Evolutionary conservation across 495 filamentous ascomycete genomes (phyloP).

Genomic region (Tuber brumale): DNA sequence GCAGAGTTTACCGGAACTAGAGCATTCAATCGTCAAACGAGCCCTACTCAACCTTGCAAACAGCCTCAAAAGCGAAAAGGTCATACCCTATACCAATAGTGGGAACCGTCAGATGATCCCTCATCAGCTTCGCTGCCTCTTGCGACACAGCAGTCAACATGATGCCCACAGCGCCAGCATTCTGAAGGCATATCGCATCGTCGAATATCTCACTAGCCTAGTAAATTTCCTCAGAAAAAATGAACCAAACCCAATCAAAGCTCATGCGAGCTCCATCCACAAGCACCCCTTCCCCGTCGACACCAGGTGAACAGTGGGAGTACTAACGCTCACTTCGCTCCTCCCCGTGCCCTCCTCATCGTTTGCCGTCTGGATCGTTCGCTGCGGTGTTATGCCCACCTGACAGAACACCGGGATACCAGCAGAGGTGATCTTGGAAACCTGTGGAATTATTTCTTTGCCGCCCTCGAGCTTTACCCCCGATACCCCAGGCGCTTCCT

Average conservation of each 20-base stretch:
- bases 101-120: conserved; percentile 72
- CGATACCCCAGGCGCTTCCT: conserved; percentile 70
- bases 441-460: conserved; percentile 76
- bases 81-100: conserved; percentile 83
- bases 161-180: conserved; percentile 43
- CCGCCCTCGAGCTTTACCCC: conserved; percentile 91
- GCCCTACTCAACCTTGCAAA: background rate
- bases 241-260: background rate
- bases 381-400: conserved; percentile 87
- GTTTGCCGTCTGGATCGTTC: conserved; percentile 67
- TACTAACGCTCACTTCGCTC: conserved; percentile 43
- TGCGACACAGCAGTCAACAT: conserved; percentile 37
- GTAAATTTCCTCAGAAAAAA: conserved; percentile 18
- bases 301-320: conserved; percentile 5
- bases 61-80: background rate
- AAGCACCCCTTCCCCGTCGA: background rate
- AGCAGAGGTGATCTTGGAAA: conserved; percentile 73
- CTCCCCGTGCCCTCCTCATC: conserved; percentile 66
- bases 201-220: conserved; percentile 39
- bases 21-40: background rate
- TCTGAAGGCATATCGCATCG: conserved; percentile 76
- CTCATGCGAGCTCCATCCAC: background rate
- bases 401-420: conserved; percentile 96
- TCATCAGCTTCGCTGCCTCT: conserved; percentile 54
- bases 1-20: conserved; percentile 58